Conservation (phyloP, 305 asterid genomes). For the Euphrasia arctica region DNA sequence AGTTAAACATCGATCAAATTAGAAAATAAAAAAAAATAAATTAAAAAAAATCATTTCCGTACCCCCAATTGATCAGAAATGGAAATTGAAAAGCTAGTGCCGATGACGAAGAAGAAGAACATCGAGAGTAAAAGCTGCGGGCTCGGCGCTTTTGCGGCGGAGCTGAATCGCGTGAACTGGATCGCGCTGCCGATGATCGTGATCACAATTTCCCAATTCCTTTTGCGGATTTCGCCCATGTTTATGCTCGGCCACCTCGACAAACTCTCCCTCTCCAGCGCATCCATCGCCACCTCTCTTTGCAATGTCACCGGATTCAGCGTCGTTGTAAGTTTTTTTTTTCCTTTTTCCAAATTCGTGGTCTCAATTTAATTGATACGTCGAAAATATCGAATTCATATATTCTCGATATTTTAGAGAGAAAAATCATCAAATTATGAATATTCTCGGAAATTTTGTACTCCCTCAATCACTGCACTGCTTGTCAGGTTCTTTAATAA, state of each 20-base stretch:
- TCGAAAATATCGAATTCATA: no score
- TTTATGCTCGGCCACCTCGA: slow-evolving; percentile 46
- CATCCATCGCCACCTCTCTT: slow-evolving; percentile 47
- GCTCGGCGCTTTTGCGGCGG: slow-evolving; percentile 24
- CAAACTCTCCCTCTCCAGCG: slow-evolving; percentile 36
- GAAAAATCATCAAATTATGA: no score
- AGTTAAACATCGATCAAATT: background rate
- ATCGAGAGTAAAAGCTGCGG: background rate
- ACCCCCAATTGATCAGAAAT: background rate
- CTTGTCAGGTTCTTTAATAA: no score
- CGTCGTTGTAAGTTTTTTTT: slow-evolving; percentile 26
- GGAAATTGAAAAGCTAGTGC: slow-evolving; percentile 29
- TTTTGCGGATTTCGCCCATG: slow-evolving; percentile 40
- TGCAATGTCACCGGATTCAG: slow-evolving; percentile 51
- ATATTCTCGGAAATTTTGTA: no score
- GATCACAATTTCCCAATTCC: slow-evolving; percentile 35
- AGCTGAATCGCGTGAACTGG: slow-evolving; percentile 29
- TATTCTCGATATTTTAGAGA: no score
- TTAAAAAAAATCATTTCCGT: no score
- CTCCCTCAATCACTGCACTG: no score
- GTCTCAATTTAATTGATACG: no score
- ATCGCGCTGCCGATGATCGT: slow-evolving; percentile 47
- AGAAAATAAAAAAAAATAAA: no score
- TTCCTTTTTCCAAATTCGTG: no score
- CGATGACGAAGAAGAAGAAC: background rate